Base-by-base conservation (phyloP, 1,139 yeast genomes). In the Pichia cactophila region DNA sequence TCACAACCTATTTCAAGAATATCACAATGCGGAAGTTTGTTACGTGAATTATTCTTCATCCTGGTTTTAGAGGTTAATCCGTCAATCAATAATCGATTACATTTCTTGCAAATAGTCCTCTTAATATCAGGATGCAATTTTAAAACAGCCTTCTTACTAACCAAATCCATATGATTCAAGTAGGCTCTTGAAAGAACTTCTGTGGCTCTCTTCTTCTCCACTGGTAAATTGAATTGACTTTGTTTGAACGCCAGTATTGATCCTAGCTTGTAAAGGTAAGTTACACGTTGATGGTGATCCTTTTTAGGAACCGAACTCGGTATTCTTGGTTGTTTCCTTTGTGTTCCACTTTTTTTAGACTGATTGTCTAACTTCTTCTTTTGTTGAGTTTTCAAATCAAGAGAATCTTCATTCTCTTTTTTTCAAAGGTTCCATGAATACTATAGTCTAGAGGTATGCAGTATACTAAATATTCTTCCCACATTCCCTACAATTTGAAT, bases 81-180 rank as follows among this genome's bases (percentile, higher is more conserved):
- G 0, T 81, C 77, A 0, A 75, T 59, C 50, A 75, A 66, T 10
- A 75, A 54, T 10, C 75, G 62, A 48, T 74, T 63, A 61, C 94
- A 85, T 28, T 63, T 65, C 56, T 82, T 83, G 63, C 94, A 85
- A 28, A 80, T 58, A 1, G 73, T 69, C 54, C 90, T 67, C 61
- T 85, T 86, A 23, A 85, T 60, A 29, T 68, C 67, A 0, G 88
- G 88, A 36, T 83, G 74, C 46, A 82, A 59, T 57, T 83, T 76
- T 16, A 81, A 60, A 6, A 83, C 89, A 5, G 80, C 74, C 59
- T 81, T 82, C 58, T 81, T 80, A 3, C 86, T 75, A 10, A 83
- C 81, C 36, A 71, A 57, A 48, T 70, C 75, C 54, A 76, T 68
- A 45, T 71, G 73, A 45, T 76, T 65, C 17, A 71, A 62, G 54